phyloP scores from a whole-genome alignment of 1,139 yeast genomes.

The Yamadazyma mexicana region DNA sequence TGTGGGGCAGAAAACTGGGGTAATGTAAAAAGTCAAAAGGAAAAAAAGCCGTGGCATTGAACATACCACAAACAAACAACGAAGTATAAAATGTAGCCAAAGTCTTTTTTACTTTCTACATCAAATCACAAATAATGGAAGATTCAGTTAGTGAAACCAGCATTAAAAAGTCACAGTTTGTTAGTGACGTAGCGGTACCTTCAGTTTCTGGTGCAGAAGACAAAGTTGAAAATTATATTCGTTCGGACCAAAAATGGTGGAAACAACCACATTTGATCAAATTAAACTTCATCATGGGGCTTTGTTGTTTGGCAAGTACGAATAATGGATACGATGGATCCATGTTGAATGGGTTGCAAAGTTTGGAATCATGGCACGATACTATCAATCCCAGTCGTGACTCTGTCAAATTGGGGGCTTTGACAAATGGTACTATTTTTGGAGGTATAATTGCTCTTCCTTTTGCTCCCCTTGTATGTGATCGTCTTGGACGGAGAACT shows the following conservation, averaged over 20 bases:
- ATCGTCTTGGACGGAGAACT: conserved; percentile 34
- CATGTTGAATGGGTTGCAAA: conserved; percentile 52
- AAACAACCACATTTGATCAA: conserved; percentile 32
- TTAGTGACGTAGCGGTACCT: too few relatives aligned
- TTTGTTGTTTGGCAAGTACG: conserved; percentile 44
- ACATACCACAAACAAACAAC: too few relatives aligned
- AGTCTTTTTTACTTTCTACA: too few relatives aligned
- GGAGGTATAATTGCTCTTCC: conserved; percentile 4
- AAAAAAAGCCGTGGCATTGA: too few relatives aligned
- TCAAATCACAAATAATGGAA: too few relatives aligned
- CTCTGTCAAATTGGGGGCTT: conserved; percentile 46
- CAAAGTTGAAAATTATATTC: conserved; percentile 11
- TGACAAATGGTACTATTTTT: conserved; percentile 23
- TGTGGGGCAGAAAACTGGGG: too few relatives aligned
- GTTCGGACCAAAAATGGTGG: conserved; percentile 15
- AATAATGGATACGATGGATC: conserved; percentile 55
- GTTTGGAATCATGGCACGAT: conserved; percentile 35
- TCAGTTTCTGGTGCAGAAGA: conserved; percentile 1
- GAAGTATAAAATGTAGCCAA: too few relatives aligned
- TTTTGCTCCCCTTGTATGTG: conserved; percentile 24
- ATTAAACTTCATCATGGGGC: conserved; percentile 35
- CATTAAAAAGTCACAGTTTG: too few relatives aligned
- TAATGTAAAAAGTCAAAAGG: too few relatives aligned
- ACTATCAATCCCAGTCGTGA: conserved; percentile 25
- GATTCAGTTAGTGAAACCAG: too few relatives aligned